A percentile compares a stretch with the other conserved stretches of the same genome.
These are phyloP conservation scores for Saururus chinensis DNA, from an alignment of 164 flowering plant species.

Conservation along the genomic window DNA sequence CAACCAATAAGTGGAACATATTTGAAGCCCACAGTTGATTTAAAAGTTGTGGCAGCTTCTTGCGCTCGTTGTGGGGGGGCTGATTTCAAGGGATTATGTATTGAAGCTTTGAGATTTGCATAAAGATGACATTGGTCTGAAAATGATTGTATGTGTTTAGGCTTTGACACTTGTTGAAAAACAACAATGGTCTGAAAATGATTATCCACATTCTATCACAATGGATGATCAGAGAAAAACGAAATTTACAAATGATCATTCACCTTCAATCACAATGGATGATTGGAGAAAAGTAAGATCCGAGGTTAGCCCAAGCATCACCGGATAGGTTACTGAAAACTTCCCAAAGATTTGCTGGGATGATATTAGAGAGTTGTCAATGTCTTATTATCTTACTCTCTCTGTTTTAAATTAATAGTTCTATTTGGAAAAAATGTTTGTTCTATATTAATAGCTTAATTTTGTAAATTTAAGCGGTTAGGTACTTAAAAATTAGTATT, in stretches of 20 bases:
- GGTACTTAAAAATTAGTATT: too few relatives aligned
- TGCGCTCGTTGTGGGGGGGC: constrained; percentile 97
- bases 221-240: too few relatives aligned
- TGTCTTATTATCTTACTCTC: constrained; percentile 37
- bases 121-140: constrained; percentile 22
- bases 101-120: constrained; percentile 60
- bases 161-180: constrained; percentile 42
- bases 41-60: constrained; percentile 65
- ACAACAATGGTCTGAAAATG: constrained; percentile 25
- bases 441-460: too few relatives aligned
- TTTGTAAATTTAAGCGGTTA: too few relatives aligned
- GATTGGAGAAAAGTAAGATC: constrained; percentile 73
- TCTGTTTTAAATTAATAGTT: too few relatives aligned
- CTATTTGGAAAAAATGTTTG: too few relatives aligned
- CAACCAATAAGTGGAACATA: constrained; percentile 63
- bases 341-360: constrained; percentile 88
- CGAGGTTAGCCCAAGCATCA: constrained; percentile 85
- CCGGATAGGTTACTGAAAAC: constrained; percentile 83
- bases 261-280: constrained; percentile 32
- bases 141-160: constrained; percentile 55
- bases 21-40: constrained; percentile 47
- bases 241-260: too few relatives aligned
- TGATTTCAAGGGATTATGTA: constrained; percentile 88
- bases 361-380: constrained; percentile 89
- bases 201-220: too few relatives aligned